Conservation (phyloP, 192 early-diverging fungal genomes). For the Piromyces finnis region DNA sequence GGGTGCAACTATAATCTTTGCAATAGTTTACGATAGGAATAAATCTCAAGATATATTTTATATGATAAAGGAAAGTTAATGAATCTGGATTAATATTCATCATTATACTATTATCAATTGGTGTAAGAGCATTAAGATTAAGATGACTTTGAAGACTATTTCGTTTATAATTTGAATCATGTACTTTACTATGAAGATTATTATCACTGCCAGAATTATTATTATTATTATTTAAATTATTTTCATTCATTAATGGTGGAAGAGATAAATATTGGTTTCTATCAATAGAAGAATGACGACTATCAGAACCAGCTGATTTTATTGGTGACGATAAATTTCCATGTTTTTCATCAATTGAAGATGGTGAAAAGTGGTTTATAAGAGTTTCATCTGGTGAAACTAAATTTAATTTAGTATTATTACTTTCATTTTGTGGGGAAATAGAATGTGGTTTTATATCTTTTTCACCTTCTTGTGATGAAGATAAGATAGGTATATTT, state of each 20-base stretch:
- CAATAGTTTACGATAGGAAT: not conserved
- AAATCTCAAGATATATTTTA: not conserved
- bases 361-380: not conserved
- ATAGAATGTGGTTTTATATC: no score
- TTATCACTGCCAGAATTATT: not conserved
- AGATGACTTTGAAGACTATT: not conserved
- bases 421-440: no score
- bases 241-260: not conserved
- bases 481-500: not conserved
- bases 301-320: not conserved
- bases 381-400: not conserved
- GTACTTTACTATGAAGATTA: not conserved
- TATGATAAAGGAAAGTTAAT: not conserved
- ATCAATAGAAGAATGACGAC: not conserved
- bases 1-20: not conserved
- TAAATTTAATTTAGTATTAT: no score
- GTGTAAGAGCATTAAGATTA: not conserved
- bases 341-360: not conserved
- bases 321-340: not conserved
- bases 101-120: not conserved
- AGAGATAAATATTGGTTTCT: not conserved
- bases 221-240: not conserved
- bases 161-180: not conserved
- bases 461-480: not conserved
- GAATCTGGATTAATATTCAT: not conserved